Conservation (phyloP, 2,329 filamentous ascomycete species). For the Colletotrichum higginsianum region DNA sequence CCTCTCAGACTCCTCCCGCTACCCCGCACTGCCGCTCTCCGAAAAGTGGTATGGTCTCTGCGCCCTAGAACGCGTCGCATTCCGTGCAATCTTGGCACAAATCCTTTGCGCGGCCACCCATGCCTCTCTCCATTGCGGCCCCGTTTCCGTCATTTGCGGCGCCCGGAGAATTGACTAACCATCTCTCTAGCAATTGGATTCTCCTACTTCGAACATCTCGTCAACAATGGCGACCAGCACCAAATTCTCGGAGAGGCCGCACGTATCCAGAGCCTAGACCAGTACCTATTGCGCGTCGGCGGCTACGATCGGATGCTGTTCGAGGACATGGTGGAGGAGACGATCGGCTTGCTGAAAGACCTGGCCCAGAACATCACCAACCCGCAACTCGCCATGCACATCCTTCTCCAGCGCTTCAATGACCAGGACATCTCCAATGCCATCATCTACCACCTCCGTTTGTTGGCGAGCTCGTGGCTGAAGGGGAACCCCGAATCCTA, state of each 20-base stretch:
- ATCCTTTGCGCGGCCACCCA: neutral
- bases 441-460: slow-evolving; percentile 88
- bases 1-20: slow-evolving; percentile 6
- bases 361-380: slow-evolving; percentile 73
- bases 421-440: slow-evolving; percentile 75
- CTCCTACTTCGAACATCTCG: slow-evolving; percentile 90
- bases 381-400: slow-evolving; percentile 67
- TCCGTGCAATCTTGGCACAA: neutral
- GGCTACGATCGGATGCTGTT: slow-evolving; percentile 80
- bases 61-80: slow-evolving; percentile 15
- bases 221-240: slow-evolving; percentile 75
- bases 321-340: slow-evolving; percentile 88
- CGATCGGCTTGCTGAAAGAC: slow-evolving; percentile 76
- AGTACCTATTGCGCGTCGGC: slow-evolving; percentile 79
- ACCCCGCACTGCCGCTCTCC: slow-evolving; percentile 41
- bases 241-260: slow-evolving; percentile 79
- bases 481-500: slow-evolving; percentile 81
- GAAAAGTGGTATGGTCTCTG: neutral
- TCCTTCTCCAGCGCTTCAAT: slow-evolving; percentile 81
- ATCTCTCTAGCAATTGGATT: slow-evolving; percentile 83
- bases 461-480: slow-evolving; percentile 88
- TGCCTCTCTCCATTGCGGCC: neutral
- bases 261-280: slow-evolving; percentile 80
- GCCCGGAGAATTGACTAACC: slow-evolving; percentile 24
- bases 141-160: neutral